Percentiles rank a stretch among this genome's conserved stretches.
These are phyloP conservation scores for Fonsecaea pedrosoi DNA, from an alignment of 2,329 filamentous ascomycete genomes.

Conservation along the genomic window DNA sequence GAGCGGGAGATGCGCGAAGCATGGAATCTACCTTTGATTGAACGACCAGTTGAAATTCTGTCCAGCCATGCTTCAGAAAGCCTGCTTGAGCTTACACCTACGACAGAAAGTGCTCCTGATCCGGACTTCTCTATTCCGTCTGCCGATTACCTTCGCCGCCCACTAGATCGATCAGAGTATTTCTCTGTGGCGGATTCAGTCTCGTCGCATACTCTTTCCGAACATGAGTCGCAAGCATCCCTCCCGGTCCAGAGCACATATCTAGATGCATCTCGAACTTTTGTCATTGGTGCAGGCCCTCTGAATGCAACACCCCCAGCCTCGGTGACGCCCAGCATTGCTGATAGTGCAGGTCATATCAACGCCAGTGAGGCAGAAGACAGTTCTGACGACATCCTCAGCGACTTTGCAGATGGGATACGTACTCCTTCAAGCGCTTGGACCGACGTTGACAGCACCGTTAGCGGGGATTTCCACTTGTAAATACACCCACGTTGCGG, in stretches of 20 bases:
- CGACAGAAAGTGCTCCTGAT: conserved; percentile 49
- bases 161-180: conserved; percentile 39
- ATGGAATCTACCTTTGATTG: conserved; percentile 39
- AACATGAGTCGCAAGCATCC: conserved; percentile 42
- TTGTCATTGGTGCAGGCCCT: not conserved
- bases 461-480: conserved; percentile 40
- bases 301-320: conserved; percentile 7
- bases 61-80: conserved; percentile 52
- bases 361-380: conserved; percentile 40
- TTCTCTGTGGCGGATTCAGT: conserved; percentile 40
- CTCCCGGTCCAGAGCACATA: conserved; percentile 9
- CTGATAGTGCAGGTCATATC: conserved; percentile 35
- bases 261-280: conserved; percentile 4
- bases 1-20: conserved; percentile 41
- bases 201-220: conserved; percentile 45
- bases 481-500: conserved; percentile 16
- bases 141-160: conserved; percentile 28
- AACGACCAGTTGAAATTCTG: conserved; percentile 34
- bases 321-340: conserved; percentile 34
- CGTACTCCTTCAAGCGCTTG: conserved; percentile 44
- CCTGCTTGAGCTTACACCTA: conserved; percentile 54
- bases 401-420: conserved; percentile 42
- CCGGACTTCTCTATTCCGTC: conserved; percentile 39
- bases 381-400: conserved; percentile 42
- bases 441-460: conserved; percentile 45